Percentiles rank a stretch among this genome's conserved stretches.
These are phyloP conservation scores for Heterobasidion parviporum DNA, from an alignment of 1,284 basidiomycete genomes.

Conservation along the genomic window DNA sequence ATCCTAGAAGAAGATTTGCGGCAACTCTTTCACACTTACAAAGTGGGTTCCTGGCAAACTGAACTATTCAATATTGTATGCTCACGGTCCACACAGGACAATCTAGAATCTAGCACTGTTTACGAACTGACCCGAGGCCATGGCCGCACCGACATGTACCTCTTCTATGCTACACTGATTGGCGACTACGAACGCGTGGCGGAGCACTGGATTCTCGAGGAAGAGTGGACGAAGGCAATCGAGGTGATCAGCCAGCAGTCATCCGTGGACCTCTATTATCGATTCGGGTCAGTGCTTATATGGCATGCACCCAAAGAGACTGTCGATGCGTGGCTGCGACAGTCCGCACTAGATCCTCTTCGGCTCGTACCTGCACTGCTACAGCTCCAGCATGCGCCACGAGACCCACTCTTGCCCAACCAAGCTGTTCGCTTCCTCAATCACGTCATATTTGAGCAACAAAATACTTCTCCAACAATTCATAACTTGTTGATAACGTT, in stretches of 20 bases:
- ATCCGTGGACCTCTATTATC: slow-evolving; percentile 87
- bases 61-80: neutral
- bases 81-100: slow-evolving; percentile 36
- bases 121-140: slow-evolving; percentile 93
- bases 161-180: slow-evolving; percentile 81
- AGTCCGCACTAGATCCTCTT: slow-evolving; percentile 71
- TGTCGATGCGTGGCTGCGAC: slow-evolving; percentile 88
- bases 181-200: slow-evolving; percentile 83
- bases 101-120: slow-evolving; percentile 78
- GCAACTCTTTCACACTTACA: slow-evolving; percentile 90
- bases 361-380: slow-evolving; percentile 88
- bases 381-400: slow-evolving; percentile 65
- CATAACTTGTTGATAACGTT: slow-evolving; percentile 94
- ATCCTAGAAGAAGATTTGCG: slow-evolving; percentile 90
- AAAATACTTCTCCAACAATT: slow-evolving; percentile 78
- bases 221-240: slow-evolving; percentile 88
- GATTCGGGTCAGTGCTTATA: slow-evolving; percentile 84
- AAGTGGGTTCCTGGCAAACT: slow-evolving; percentile 37
- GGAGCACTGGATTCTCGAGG: slow-evolving; percentile 89
- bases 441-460: slow-evolving; percentile 73
- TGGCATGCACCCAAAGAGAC: slow-evolving; percentile 82
- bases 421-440: slow-evolving; percentile 87
- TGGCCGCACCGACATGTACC: slow-evolving; percentile 86
- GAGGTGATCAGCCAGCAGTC: slow-evolving; percentile 77
- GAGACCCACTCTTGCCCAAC: slow-evolving; percentile 65